Evolutionary conservation across 108 stramenopile genomes (phyloP).

Genomic region (Schizochytrium sp.): DNA sequence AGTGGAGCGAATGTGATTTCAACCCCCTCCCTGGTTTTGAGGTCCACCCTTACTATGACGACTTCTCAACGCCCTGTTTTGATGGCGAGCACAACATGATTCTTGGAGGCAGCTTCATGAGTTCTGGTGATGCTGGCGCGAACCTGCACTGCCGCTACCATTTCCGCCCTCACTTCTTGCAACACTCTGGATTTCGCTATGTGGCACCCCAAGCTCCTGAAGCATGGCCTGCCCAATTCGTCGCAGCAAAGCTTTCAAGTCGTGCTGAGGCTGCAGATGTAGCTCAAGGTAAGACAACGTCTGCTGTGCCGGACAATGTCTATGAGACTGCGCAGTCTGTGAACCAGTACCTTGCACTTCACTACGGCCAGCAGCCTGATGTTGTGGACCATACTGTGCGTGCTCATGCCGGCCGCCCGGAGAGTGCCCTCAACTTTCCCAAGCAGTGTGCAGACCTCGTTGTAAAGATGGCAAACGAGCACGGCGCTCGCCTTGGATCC

Average conservation of each 20-base stretch:
- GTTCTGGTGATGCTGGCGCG: constrained; percentile 92
- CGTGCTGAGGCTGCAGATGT: constrained; percentile 66
- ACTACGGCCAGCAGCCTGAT: constrained; percentile 75
- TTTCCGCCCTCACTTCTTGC: constrained; percentile 93
- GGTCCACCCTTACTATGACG: constrained; percentile 88
- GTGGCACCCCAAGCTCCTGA: constrained; percentile 66
- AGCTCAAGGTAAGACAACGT: constrained; percentile 63
- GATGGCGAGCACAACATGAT: constrained; percentile 94
- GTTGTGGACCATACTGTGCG: constrained; percentile 73
- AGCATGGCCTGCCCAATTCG: constrained; percentile 62
- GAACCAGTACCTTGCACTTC: constrained; percentile 85
- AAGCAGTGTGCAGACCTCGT: constrained; percentile 72
- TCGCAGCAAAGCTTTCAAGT: constrained; percentile 76
- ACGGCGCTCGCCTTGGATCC: constrained; percentile 74
- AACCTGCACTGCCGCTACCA: constrained; percentile 89
- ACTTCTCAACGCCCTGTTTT: constrained; percentile 94
- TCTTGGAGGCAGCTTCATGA: constrained; percentile 90
- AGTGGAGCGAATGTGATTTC: constrained; percentile 93
- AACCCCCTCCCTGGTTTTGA: constrained; percentile 87
- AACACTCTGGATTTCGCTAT: constrained; percentile 91
- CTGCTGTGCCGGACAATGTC: constrained; percentile 70
- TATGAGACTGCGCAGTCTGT: constrained; percentile 82
- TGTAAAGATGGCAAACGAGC: constrained; percentile 70
- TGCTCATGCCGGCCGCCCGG: neutral
- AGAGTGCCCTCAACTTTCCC: constrained; percentile 66